These are phyloP conservation scores for Tolypocladium capitatum DNA, from an alignment of 2,329 filamentous ascomycete species.

Conservation along the genomic window DNA sequence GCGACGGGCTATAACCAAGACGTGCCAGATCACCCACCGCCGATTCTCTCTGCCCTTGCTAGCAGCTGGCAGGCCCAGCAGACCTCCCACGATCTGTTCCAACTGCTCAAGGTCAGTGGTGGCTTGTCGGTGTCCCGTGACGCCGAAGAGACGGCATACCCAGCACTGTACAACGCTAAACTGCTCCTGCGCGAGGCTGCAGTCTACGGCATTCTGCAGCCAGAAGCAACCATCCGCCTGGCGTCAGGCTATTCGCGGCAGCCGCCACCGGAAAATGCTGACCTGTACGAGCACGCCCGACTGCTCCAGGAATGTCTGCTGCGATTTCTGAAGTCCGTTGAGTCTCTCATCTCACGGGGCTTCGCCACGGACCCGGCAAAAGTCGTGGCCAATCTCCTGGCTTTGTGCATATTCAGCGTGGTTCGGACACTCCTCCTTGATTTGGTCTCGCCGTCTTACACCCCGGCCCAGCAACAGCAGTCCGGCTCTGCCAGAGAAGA, in stretches of 20 bases:
- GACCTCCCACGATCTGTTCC: conserved; percentile 37
- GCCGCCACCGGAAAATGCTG: conserved; percentile 25
- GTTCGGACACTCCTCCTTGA: conserved; percentile 38
- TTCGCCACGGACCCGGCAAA: conserved; percentile 22
- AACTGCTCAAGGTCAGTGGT: conserved; percentile 37
- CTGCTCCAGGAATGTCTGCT: conserved; percentile 36
- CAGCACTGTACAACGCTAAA: conserved; percentile 40
- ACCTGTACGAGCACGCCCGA: conserved; percentile 32
- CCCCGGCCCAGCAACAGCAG: conserved; percentile 1
- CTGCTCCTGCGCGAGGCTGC: conserved; percentile 40
- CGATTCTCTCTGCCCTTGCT: conserved; percentile 35
- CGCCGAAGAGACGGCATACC: conserved; percentile 33
- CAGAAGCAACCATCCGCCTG: conserved; percentile 28
- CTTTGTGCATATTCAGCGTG: conserved; percentile 46
- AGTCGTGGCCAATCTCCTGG: conserved; percentile 39
- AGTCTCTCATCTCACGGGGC: conserved; percentile 24
- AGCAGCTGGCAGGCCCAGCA: conserved; percentile 37
- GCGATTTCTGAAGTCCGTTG: conserved; percentile 40
- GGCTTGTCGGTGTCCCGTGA: conserved; percentile 34
- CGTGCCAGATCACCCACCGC: conserved; percentile 28
- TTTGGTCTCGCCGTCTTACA: conserved; percentile 11
- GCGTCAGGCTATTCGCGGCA: conserved; percentile 11
- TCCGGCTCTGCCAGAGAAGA: background rate
- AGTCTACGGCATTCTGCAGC: conserved; percentile 39
- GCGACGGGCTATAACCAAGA: conserved; percentile 13